phyloP scores from a whole-genome alignment of 129 eudicot genomes.

The Flaveria bidentis region DNA sequence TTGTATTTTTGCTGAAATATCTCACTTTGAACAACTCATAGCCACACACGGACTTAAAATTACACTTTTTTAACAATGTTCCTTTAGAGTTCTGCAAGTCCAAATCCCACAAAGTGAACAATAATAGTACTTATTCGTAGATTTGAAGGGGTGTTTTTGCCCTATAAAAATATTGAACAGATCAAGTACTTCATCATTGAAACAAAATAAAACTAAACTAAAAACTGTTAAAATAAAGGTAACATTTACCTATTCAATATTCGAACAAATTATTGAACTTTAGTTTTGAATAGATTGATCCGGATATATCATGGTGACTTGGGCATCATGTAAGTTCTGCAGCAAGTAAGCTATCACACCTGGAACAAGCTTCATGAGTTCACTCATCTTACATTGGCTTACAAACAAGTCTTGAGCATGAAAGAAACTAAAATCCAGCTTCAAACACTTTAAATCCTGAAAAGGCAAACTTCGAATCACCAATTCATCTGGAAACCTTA shows the following conservation, averaged over 20 bases:
- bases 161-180: too few species aligned
- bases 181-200: too few species aligned
- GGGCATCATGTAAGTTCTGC: conserved; percentile 1
- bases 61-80: too few species aligned
- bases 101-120: too few species aligned
- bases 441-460: conserved; percentile 11
- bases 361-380: not conserved
- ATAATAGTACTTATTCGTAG: too few species aligned
- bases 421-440: not conserved
- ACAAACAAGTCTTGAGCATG: not conserved
- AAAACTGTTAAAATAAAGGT: too few species aligned
- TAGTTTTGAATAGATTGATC: not conserved
- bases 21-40: too few species aligned
- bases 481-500: not conserved
- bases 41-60: too few species aligned
- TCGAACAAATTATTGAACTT: not conserved
- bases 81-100: too few species aligned
- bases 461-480: not conserved
- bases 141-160: too few species aligned
- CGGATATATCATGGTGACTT: not conserved
- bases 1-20: not conserved
- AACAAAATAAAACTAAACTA: too few species aligned
- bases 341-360: conserved; percentile 13
- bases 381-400: not conserved
- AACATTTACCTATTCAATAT: not conserved